phyloP scores from a whole-genome alignment of 257 asterid genomes.

The Solanum gandarillasii region DNA sequence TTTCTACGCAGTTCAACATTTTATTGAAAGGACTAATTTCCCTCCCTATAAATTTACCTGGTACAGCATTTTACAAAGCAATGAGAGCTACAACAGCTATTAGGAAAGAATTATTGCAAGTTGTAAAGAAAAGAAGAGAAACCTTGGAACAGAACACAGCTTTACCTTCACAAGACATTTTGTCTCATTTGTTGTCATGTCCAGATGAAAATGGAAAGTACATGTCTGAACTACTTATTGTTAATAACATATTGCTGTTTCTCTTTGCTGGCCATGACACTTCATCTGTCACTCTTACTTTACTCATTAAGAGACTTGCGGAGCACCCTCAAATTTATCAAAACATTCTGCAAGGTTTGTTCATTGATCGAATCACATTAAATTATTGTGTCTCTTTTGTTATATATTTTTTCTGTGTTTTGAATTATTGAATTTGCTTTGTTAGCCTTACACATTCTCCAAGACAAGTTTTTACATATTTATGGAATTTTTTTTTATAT shows the following conservation, averaged over 20 bases:
- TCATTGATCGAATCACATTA: neutral
- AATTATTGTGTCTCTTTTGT: neutral
- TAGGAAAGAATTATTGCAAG: slow-evolving; percentile 26
- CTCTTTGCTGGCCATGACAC: slow-evolving; percentile 86
- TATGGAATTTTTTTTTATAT: too few species aligned
- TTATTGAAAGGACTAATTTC: slow-evolving; percentile 56
- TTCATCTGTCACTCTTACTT: slow-evolving; percentile 44
- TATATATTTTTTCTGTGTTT: neutral
- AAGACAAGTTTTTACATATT: too few species aligned
- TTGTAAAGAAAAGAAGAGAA: slow-evolving; percentile 40
- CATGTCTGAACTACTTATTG: slow-evolving; percentile 53
- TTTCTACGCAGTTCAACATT: slow-evolving; percentile 34
- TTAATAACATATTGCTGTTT: slow-evolving; percentile 56
- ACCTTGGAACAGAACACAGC: slow-evolving; percentile 24
- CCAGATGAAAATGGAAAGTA: slow-evolving; percentile 53
- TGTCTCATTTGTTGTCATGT: slow-evolving; percentile 48
- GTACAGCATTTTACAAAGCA: slow-evolving; percentile 48
- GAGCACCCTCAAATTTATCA: slow-evolving; percentile 52
- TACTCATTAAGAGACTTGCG: slow-evolving; percentile 51
- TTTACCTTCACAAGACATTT: slow-evolving; percentile 46
- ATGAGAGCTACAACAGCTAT: slow-evolving; percentile 34
- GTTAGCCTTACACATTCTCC: neutral
- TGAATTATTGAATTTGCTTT: neutral
- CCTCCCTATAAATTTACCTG: slow-evolving; percentile 49
- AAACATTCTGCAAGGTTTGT: slow-evolving; percentile 39